These are phyloP conservation scores for Cucumis sativus DNA, from an alignment of 306 rosid species.

Conservation along the genomic window Cucumber_9930_V3 NC_026656.2:10200001-10200500, in stretches of 20 bases:
- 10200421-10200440: constrained; percentile 41
- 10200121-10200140: constrained; percentile 12
- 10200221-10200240: constrained; percentile 84
- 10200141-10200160: constrained; percentile 39
- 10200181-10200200: constrained; percentile 53
- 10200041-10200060: constrained; percentile 25
- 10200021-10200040: constrained; percentile 48
- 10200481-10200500: constrained; percentile 68
- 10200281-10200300: constrained; percentile 45
- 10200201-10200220: constrained; percentile 48
- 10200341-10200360: constrained; percentile 39
- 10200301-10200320: constrained; percentile 40
- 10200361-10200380: constrained; percentile 46
- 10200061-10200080: constrained; percentile 29
- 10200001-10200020: constrained; percentile 89
- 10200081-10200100: constrained; percentile 40
- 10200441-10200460: constrained; percentile 55
- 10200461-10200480: constrained; percentile 60
- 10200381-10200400: constrained; percentile 72
- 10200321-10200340: constrained; percentile 44
- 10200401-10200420: constrained; percentile 48
- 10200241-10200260: constrained; percentile 73
- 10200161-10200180: constrained; percentile 42
- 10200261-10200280: constrained; percentile 45
- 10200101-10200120: constrained; percentile 25